Evolutionary conservation across 192 early-diverging fungal species (phyloP), one percentile per base, ranked within the genome.

Genomic region (Glomus cerebriforme): DNA sequence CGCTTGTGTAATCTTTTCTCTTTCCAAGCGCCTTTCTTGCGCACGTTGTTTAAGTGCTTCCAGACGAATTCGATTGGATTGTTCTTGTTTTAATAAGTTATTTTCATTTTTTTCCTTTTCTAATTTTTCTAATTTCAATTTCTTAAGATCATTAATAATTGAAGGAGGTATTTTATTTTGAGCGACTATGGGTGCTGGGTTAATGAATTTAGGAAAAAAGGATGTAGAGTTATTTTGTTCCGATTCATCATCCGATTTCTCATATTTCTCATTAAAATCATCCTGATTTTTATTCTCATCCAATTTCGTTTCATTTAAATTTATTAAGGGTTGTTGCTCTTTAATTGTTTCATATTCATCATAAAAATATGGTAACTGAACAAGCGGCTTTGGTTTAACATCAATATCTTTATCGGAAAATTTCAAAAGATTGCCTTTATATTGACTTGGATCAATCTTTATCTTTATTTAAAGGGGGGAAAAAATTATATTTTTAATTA

Each of bases 41-140:
- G 62, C 76, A 49, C 76, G 75, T 59, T 63, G 32, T 45, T 74
- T 59, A n/a, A 83, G 68, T 10, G 77, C 80, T 59, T 75, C 31
- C 43, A 73, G 43, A 45, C 82, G 39, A 34, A 77, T 78, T 75
- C 71, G 67, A 74, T 80, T 83, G 7, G 74, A 68, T 54, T 73
- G 24, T 62, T 77, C 75, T 67, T 75, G 24, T 69, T 69, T 32
- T 15, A 22, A 69, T 69, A 31, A 39, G 27, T 68, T 68, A 22
- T n/a, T 43, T 32, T 35, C 37, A n/a, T n/a, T 39, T 1, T 69
- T 69, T 12, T 68, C 32, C n/a, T 35, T 39, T 37, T 69, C 27
- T 35, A 29, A 6, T n/a, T 69, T 69, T 27, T 72, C 24, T 24
- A 49, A 22, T 39, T 39, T 72, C 37, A 72, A 49, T 27, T 72